Conservation (phyloP, 1,139 yeast species). For the Groenewaldozyma auringiensis region DNA sequence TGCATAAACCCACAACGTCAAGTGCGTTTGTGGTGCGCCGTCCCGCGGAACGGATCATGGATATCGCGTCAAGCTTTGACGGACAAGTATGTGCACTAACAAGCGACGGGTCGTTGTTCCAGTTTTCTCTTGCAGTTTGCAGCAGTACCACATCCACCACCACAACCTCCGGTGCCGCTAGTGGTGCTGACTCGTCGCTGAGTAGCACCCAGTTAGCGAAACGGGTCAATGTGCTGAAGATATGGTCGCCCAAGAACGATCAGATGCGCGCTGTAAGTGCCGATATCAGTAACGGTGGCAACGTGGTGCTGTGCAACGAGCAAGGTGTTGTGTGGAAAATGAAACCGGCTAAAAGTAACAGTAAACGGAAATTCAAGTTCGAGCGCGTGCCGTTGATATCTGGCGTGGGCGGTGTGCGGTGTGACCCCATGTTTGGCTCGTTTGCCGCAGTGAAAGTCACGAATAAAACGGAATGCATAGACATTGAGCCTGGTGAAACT, state of each 20-base stretch:
- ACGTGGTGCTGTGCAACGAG: constrained; percentile 56
- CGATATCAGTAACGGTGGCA: constrained; percentile 63
- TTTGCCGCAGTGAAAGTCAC: constrained; percentile 68
- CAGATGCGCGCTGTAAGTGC: constrained; percentile 43
- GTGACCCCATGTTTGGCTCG: constrained; percentile 60
- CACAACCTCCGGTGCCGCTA: no score
- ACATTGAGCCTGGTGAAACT: constrained; percentile 6
- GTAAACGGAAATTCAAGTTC: constrained; percentile 41
- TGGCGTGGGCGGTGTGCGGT: constrained; percentile 49
- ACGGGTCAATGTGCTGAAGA: constrained; percentile 13
- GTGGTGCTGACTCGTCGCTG: constrained; percentile 6
- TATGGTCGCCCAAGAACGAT: constrained; percentile 32
- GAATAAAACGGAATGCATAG: constrained; percentile 14
- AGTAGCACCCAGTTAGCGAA: constrained; percentile 13
- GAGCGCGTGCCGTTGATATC: constrained; percentile 47
- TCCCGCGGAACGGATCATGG: constrained; percentile 15
- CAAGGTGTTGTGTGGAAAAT: constrained; percentile 56
- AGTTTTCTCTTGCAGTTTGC: constrained; percentile 24
- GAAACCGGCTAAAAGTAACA: constrained; percentile 15
- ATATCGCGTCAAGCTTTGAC: constrained; percentile 19
- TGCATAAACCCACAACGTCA: not conserved
- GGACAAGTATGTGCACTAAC: constrained; percentile 27
- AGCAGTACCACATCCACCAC: no score
- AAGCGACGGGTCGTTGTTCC: constrained; percentile 28
- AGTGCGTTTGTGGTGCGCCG: constrained; percentile 4